phyloP scores from a whole-genome alignment of 2,329 filamentous ascomycete genomes.

The Nothopassalora personata region DNA sequence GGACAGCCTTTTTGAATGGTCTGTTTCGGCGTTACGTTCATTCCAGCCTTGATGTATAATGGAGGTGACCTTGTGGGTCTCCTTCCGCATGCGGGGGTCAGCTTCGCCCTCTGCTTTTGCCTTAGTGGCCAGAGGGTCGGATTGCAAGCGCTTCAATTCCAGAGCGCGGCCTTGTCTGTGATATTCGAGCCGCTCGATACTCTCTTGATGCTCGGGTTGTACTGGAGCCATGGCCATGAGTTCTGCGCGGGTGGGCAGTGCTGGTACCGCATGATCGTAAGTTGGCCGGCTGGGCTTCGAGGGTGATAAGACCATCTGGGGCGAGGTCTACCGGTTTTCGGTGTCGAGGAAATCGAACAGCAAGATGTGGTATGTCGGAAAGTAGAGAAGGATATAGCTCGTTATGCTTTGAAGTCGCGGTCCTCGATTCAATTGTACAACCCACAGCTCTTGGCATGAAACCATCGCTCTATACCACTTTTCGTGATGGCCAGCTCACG shows the following conservation, averaged over 20 bases:
- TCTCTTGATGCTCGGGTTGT: not conserved
- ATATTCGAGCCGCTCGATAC: not conserved
- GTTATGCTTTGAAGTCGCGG: too few species aligned
- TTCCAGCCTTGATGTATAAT: not conserved
- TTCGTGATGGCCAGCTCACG: conserved; percentile 39
- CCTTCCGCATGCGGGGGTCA: not conserved
- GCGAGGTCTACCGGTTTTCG: not conserved
- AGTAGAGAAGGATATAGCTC: too few species aligned
- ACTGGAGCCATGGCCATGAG: not conserved
- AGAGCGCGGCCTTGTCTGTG: not conserved
- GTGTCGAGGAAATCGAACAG: not conserved
- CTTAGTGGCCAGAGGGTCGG: not conserved
- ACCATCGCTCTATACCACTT: not conserved
- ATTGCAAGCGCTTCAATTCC: not conserved
- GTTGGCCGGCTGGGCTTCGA: not conserved
- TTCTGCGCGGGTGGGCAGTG: not conserved
- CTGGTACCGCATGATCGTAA: not conserved
- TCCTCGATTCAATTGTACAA: not conserved
- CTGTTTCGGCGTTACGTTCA: not conserved
- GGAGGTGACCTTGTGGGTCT: not conserved
- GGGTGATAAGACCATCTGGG: not conserved
- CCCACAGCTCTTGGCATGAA: not conserved
- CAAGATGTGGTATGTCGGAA: not conserved
- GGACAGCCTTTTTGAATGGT: not conserved
- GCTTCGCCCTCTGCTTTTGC: not conserved